Evolutionary conservation across 352 stramenopile genomes (phyloP), one percentile per base, ranked within the genome.

Genomic region (Phytophthora boehmeriae): DNA sequence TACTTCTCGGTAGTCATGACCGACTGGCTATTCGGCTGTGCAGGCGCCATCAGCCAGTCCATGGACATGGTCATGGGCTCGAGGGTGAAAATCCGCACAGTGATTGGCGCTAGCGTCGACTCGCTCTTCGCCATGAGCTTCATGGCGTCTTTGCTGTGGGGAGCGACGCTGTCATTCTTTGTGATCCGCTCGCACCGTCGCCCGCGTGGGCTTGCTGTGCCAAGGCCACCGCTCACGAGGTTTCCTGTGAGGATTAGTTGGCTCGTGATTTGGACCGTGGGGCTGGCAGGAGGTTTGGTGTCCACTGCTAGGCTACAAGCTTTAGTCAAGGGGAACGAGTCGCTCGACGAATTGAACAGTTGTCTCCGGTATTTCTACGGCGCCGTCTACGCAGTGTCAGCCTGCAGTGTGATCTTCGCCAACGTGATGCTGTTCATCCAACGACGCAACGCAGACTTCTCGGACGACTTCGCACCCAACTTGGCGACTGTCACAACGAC

Each of bases 1-100:
- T 88, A 79, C 54, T 81, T 80, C 55, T 80, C 71, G 20, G 68
- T 85, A 36, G 60, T 85, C 8, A 75, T 88, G 50, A 78, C 76
- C 8, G 80, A 89, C 68, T 80, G 73, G 70, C 56, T 86, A 19
- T 83, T 89, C 49, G 71, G 71, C 4, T 65, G 70, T 28, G 59
- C 71, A n/a, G 78, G 78, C 3, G 74, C 83, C 3, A 53, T 88
- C 44, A 80, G 75, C 53, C 71, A 86, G 38, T 77, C 80, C 4
- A 75, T 85, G 58, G 57, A 84, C 44, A 67, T 89, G 54, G 75
- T 81, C 43, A 77, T 86, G 63, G 73, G 75, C 20, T 61, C 69
- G 19, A 42, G 48, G 5, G 60, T 69, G 9, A 76, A 75, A 45
- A 54, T 76, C 9, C 66, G 66, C 16, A 80, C 73, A 32, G 59